Percentiles rank a stretch among this genome's conserved stretches.
phyloP scores from a whole-genome alignment of 495 filamentous ascomycete genomes.

The Penicillium nucicola region DNA sequence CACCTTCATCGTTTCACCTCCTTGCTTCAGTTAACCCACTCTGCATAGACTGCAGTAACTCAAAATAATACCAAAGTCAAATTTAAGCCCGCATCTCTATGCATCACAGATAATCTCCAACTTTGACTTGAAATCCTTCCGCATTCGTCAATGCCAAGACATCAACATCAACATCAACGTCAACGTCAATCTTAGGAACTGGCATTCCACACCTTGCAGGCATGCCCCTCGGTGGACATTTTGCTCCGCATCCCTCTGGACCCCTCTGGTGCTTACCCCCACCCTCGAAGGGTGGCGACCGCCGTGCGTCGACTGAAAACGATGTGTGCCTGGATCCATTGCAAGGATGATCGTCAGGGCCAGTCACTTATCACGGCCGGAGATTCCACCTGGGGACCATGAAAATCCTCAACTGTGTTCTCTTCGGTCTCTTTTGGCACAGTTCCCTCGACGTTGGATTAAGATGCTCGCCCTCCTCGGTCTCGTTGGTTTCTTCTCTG shows the following conservation, averaged over 20 bases:
- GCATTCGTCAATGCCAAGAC: conserved; percentile 8
- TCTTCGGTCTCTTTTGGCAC: conserved; percentile 14
- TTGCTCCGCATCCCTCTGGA: conserved; percentile 19
- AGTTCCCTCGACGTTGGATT: conserved; percentile 22
- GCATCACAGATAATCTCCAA: no score
- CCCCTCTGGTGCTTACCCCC: conserved; percentile 17
- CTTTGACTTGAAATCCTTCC: not conserved
- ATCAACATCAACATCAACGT: no score
- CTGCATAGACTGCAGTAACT: no score
- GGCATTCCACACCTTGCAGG: conserved; percentile 26
- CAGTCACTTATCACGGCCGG: conserved; percentile 25
- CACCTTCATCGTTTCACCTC: not conserved
- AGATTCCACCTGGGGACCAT: conserved; percentile 13
- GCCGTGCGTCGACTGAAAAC: conserved; percentile 25
- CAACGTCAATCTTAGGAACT: no score
- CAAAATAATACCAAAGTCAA: no score
- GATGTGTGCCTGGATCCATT: conserved; percentile 23
- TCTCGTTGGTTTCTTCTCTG: conserved; percentile 20
- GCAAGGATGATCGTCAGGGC: conserved; percentile 22
- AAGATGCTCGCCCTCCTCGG: conserved; percentile 24
- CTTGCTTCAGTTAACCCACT: conserved; percentile 9
- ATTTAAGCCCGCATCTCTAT: no score
- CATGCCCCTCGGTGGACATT: conserved; percentile 15
- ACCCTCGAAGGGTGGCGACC: conserved; percentile 15
- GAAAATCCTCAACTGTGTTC: conserved; percentile 18